Evolutionary conservation across 1,284 basidiomycete species (phyloP), one percentile per base, ranked within the genome.

Genomic region (Ceraceosorus guamensis): DNA sequence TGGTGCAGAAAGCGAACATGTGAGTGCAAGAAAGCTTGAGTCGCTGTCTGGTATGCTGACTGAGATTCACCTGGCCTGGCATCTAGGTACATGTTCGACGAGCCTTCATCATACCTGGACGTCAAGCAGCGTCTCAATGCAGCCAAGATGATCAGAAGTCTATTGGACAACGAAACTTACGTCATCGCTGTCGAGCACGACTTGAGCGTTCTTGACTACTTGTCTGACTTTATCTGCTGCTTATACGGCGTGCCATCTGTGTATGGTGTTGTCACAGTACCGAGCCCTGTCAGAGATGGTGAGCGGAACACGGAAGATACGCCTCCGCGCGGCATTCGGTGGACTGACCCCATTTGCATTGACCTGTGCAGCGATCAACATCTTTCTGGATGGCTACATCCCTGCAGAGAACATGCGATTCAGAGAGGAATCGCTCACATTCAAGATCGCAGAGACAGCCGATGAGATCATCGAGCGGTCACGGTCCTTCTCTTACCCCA

Each of bases 61-160:
- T 6, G 18, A 45, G 18, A 37, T n/a, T 35, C 52, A 30, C 54
- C 24, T 24, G 24, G 24, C 24, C 1, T 24, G 24, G 24, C 24
- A 24, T 24, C 24, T 24, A 61, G 60, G 51, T 76, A 76, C 69
- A 76, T 76, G 73, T 76, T 76, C 44, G 73, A 76, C 61, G 73
- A 76, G 59, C 73, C 73, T 30, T 76, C 73, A 34, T 73, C 70
- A 14, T 76, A 76, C 53, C 66, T 76, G 53, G 73, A 76, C 51
- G 73, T 76, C 48, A 76, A 76, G 66, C 73, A 76, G 62, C 72
- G 73, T 71, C 63, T 76, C 48, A 76, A 76, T 46, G 73, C 71
- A 16, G 73, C 73, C 16, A 60, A 67, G 37, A 66, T 71, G 52
- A 76, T 76, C 52, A 70, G 73, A 11, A 64, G 69, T 3, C 64